These are phyloP conservation scores for Camellia japonica DNA, from an alignment of 148 eudicot genomes.

Conservation along the genomic window DNA sequence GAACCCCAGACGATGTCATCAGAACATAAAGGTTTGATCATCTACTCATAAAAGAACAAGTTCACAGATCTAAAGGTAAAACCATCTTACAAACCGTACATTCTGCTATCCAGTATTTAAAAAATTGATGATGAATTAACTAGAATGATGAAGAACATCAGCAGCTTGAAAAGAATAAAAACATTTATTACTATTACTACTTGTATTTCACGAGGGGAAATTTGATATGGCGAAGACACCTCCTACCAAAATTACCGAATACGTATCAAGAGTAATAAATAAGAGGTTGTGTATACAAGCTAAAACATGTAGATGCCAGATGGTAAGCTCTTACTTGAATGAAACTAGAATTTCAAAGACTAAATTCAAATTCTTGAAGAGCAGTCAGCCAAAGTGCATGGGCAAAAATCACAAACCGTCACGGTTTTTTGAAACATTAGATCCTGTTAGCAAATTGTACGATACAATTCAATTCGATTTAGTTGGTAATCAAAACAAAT, in stretches of 20 bases:
- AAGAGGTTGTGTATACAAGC: neutral
- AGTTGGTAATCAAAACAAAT: too few species aligned
- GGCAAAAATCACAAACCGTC: neutral
- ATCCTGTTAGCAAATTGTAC: too few species aligned
- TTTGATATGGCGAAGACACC: neutral
- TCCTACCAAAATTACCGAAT: neutral
- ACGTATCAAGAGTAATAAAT: neutral
- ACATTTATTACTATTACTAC: neutral
- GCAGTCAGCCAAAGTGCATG: neutral
- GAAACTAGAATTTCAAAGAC: neutral
- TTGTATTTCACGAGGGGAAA: neutral
- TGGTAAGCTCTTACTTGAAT: neutral
- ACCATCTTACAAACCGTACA: neutral
- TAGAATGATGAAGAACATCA: neutral
- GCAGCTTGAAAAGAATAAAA: neutral
- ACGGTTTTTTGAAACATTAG: neutral
- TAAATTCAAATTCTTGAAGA: neutral
- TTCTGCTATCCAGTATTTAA: neutral
- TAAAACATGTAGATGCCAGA: conserved; percentile 6
- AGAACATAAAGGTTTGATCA: neutral
- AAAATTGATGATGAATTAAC: neutral
- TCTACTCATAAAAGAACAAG: neutral
- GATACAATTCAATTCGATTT: too few species aligned
- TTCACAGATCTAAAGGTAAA: neutral
- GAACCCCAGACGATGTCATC: neutral